Conservation (phyloP, 139 green algal genomes). For the Closterium sp. region DNA sequence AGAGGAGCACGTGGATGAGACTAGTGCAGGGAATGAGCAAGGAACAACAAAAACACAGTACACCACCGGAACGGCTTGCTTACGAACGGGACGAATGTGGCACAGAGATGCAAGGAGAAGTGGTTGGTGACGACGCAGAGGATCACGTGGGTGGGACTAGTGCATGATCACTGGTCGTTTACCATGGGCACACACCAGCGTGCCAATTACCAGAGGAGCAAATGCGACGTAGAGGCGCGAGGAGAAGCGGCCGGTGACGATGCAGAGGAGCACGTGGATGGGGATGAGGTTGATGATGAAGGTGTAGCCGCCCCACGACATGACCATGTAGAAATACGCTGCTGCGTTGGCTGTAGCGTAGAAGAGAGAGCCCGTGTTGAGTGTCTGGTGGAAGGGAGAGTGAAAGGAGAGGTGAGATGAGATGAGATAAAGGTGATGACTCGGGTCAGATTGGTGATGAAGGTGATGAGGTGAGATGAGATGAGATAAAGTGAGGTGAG, state of each 20-base stretch:
- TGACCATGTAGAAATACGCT: slow-evolving; percentile 71
- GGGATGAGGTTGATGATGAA: slow-evolving; percentile 97
- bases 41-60: too few relatives aligned
- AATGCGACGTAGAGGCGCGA: slow-evolving; percentile 50
- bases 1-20: not conserved
- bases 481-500: too few relatives aligned
- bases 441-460: slow-evolving; percentile 22
- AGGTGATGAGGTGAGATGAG: slow-evolving; percentile 69
- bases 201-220: slow-evolving; percentile 39
- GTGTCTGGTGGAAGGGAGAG: slow-evolving; percentile 60
- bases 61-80: too few relatives aligned
- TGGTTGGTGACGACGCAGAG: not conserved
- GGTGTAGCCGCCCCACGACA: slow-evolving; percentile 89
- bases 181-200: too few relatives aligned
- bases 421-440: too few relatives aligned
- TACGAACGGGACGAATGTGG: too few relatives aligned
- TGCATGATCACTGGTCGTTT: too few relatives aligned
- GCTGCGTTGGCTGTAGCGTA: slow-evolving; percentile 73
- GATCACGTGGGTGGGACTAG: not conserved
- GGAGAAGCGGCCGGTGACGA: slow-evolving; percentile 60
- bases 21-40: not conserved
- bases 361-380: slow-evolving; percentile 81
- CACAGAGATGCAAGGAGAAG: too few relatives aligned
- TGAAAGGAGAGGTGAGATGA: too few relatives aligned
- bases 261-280: slow-evolving; percentile 84